Percentiles rank a stretch among this genome's conserved stretches.
phyloP scores from a whole-genome alignment of 2,329 filamentous ascomycete genomes.

The Nemania sp. region DNA sequence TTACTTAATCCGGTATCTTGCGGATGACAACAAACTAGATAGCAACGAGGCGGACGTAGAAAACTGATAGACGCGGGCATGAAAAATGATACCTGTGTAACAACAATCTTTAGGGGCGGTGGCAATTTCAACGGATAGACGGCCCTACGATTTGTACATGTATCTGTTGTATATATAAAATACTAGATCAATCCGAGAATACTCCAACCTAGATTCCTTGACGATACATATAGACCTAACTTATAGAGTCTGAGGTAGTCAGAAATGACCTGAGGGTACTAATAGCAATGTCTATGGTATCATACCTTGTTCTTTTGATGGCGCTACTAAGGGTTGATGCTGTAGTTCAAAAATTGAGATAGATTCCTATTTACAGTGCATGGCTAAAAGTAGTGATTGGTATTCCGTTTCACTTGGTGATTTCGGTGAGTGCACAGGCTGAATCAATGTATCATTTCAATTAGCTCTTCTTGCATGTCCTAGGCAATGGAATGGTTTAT shows the following conservation, averaged over 20 bases:
- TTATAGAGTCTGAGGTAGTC: not conserved
- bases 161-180: slow-evolving; percentile 6
- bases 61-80: slow-evolving; percentile 16
- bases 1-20: slow-evolving; percentile 66
- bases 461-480: not conserved
- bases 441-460: not conserved
- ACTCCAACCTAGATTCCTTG: not conserved
- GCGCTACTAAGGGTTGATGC: no score
- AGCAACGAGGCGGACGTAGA: slow-evolving; percentile 5
- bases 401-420: not conserved
- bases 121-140: not conserved
- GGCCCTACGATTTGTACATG: slow-evolving; percentile 13
- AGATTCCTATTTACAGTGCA: not conserved
- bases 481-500: not conserved
- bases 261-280: not conserved
- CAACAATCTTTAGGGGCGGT: not conserved
- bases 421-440: not conserved
- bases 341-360: no score
- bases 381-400: not conserved
- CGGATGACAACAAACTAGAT: slow-evolving; percentile 43
- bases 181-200: not conserved
- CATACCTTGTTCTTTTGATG: no score
- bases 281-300: not conserved
- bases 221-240: not conserved
- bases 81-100: slow-evolving; percentile 5